phyloP scores from a whole-genome alignment of 495 filamentous ascomycete genomes.

The Polyplosphaeria fusca region DNA sequence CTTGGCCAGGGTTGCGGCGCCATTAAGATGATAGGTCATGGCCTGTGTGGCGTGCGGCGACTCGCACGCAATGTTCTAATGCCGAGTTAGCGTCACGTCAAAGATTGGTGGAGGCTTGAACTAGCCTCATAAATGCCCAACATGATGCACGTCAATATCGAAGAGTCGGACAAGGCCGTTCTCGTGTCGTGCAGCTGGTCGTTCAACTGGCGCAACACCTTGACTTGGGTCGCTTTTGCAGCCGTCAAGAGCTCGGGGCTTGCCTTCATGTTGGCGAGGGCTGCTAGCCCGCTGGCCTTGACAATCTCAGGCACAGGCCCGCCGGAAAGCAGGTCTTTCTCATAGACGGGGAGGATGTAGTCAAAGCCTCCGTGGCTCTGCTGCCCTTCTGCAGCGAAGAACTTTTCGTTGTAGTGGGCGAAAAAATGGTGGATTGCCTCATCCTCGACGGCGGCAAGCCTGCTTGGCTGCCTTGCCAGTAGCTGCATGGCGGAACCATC shows the following conservation, averaged over 20 bases:
- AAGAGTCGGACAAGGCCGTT: not conserved
- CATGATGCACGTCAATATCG: conserved; percentile 11
- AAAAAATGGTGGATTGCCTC: conserved; percentile 13
- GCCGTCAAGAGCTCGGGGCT: conserved; percentile 1
- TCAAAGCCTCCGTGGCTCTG: conserved; percentile 3
- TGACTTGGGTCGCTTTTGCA: conserved; percentile 11
- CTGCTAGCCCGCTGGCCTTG: conserved; percentile 10
- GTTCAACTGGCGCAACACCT: conserved; percentile 10
- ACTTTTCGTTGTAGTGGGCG: conserved; percentile 20
- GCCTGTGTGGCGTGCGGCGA: not conserved
- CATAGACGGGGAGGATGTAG: conserved; percentile 9
- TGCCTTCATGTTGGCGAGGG: conserved; percentile 1
- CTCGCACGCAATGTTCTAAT: conserved; percentile 9
- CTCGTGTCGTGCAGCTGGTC: conserved; percentile 9
- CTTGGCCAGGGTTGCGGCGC: not conserved
- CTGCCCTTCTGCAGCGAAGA: conserved; percentile 4
- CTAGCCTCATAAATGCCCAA: conserved; percentile 7
- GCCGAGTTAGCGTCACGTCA: not conserved
- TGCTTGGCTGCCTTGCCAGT: conserved; percentile 3
- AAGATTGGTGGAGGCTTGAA: not conserved
- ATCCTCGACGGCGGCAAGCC: conserved; percentile 7
- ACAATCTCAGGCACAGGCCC: conserved; percentile 17
- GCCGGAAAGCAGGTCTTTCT: not conserved
- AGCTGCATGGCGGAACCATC: not conserved
- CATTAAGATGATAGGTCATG: conserved; percentile 5